Conservation (phyloP, 805 yeast genomes). For the Lipomyces anomalus region DNA sequence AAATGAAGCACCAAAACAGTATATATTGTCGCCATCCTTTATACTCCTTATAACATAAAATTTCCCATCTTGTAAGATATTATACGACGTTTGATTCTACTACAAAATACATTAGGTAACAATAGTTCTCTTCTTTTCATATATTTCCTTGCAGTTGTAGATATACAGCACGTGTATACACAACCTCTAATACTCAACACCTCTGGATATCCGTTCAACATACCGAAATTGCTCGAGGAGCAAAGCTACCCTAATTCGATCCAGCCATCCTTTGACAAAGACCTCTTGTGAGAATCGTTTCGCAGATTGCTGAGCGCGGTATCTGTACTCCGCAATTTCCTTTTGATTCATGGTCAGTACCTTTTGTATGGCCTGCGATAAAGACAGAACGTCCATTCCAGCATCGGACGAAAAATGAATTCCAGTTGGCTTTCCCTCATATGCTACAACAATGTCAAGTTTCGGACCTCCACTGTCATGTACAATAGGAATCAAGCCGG, state of each 20-base stretch:
- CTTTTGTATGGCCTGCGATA: conserved; percentile 46
- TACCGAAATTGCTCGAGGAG: conserved; percentile 17
- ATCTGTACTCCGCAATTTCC: conserved; percentile 41
- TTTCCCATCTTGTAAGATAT: not conserved
- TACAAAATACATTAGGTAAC: not conserved
- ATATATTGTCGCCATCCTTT: not conserved
- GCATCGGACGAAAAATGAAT: conserved; percentile 64
- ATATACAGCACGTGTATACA: not conserved
- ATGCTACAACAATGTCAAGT: conserved; percentile 67
- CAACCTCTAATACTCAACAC: conserved; percentile 4
- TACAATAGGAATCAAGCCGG: conserved; percentile 80
- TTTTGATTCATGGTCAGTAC: conserved; percentile 39
- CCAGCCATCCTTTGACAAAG: conserved; percentile 52
- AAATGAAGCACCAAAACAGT: not conserved
- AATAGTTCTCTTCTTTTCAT: not conserved
- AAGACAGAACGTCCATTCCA: conserved; percentile 62
- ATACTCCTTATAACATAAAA: not conserved
- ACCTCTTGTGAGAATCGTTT: conserved; percentile 57
- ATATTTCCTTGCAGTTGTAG: not conserved
- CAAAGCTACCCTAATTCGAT: conserved; percentile 14
- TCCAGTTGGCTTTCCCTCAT: conserved; percentile 55
- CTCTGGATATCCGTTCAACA: conserved; percentile 14
- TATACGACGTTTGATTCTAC: not conserved
- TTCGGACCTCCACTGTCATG: conserved; percentile 97
- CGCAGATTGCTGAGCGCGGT: conserved; percentile 37